A percentile compares a stretch with the other conserved stretches of the same genome.
phyloP scores from a whole-genome alignment of 2,329 filamentous ascomycete genomes.

The Furcasterigmium sp. region DNA sequence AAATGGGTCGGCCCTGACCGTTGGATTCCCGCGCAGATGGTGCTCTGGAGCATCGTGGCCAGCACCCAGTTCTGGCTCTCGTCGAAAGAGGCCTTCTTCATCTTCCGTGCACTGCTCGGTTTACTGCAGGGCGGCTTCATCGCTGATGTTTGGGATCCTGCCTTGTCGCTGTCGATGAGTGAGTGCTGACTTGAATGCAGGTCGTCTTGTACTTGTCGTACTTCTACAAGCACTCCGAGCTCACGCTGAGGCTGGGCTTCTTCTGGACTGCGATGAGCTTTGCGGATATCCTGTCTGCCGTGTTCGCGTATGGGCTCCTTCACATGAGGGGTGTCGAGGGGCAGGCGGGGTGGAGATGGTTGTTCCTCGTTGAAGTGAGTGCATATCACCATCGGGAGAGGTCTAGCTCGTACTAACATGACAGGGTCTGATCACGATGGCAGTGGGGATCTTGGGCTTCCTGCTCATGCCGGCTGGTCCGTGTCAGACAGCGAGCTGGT shows the following conservation, averaged over 20 bases:
- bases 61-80: slow-evolving; percentile 32
- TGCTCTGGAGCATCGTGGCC: slow-evolving; percentile 46
- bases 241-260: slow-evolving; percentile 31
- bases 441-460: slow-evolving; percentile 47
- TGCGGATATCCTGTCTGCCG: slow-evolving; percentile 31
- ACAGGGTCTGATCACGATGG: slow-evolving; percentile 31
- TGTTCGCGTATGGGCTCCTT: slow-evolving; percentile 33
- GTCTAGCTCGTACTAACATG: slow-evolving; percentile 17
- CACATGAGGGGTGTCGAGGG: slow-evolving; percentile 30
- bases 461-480: slow-evolving; percentile 49
- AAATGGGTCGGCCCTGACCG: slow-evolving; percentile 41
- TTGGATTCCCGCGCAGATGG: slow-evolving; percentile 54
- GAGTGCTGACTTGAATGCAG: slow-evolving; percentile 5
- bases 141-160: slow-evolving; percentile 23
- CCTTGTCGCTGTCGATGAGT: too few species aligned
- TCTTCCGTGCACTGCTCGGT: slow-evolving; percentile 24
- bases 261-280: slow-evolving; percentile 35
- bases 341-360: slow-evolving; percentile 38
- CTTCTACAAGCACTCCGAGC: slow-evolving; percentile 35
- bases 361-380: slow-evolving; percentile 51
- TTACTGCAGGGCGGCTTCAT: slow-evolving; percentile 33
- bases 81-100: slow-evolving; percentile 23
- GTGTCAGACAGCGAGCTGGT: slow-evolving; percentile 47
- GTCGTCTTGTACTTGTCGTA: slow-evolving; percentile 37
- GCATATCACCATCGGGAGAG: neutral